Evolutionary conservation across 345 rosid species (phyloP), one percentile per base, ranked within the genome.

Genomic region (Capsella bursapastoris): DNA sequence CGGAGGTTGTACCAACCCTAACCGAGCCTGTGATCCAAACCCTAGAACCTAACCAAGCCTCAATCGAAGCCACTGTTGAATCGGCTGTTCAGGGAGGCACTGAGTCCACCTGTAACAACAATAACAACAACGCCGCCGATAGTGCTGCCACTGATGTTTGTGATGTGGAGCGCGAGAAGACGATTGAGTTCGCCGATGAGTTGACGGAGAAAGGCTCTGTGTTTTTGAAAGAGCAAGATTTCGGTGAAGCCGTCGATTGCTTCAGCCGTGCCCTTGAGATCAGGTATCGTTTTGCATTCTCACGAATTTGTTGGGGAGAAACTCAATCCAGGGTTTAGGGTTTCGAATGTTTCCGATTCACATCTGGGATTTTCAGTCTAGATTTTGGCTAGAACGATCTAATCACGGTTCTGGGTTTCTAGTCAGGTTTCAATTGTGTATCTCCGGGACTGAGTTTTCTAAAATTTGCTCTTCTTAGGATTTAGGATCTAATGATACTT

Each of bases 221-320:
- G 10, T 96, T 90, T 13, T 57, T 95, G 58, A 90, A 79, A 64
- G 94, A 88, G 44, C 70, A 63, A 2, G 96, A 95, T 70, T 86
- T 77, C 64, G 71, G 62, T 5, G 96, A 92, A 80, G 99, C 99
- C 14, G 88, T 87, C 5, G 98, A 95, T 40, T 95, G 92, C 86
- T 90, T 89, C 48, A 90, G 98, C 83, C 99, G 98, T 31, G 87
- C 94, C 55, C 90, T 95, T 7, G 98, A 95, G 71, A 92, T 92
- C 84, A 88, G 93, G 99, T 94, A 70, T 61, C 34, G 2, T 62
- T 69, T 50, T 3, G 4, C 29, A 9, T 41, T 9, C 14, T 50
- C 32, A 27, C 29, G 66, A 52, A 38, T 53, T 51, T 2, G 14
- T 52, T 57, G 22, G 6, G 41, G 2, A 41, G 34, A 41, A 12